Evolutionary conservation across 2,329 filamentous ascomycete genomes (phyloP).

Genomic region (Colletotrichum sublineola): DNA sequence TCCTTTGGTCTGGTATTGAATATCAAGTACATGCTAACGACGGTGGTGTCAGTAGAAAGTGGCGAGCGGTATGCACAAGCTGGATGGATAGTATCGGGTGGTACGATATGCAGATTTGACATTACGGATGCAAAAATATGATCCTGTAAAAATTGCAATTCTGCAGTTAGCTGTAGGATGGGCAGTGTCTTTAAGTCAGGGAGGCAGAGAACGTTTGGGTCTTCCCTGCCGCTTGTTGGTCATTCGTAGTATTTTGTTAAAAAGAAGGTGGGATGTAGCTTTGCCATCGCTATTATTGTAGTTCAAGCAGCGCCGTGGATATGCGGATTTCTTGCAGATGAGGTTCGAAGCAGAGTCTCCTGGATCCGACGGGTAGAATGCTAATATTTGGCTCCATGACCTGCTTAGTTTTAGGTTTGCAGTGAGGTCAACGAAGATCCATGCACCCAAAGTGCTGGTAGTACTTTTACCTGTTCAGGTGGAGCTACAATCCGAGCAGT

Average conservation of each 20-base stretch:
- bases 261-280: not conserved
- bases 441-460: too few species aligned
- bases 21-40: constrained; percentile 63
- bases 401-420: too few species aligned
- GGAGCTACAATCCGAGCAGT: too few species aligned
- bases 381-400: too few species aligned
- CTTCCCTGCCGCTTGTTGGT: not conserved
- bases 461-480: too few species aligned
- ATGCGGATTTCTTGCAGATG: not conserved
- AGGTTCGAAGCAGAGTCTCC: not conserved
- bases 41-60: constrained; percentile 63
- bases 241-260: not conserved
- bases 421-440: too few species aligned
- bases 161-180: constrained; percentile 4
- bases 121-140: constrained; percentile 11
- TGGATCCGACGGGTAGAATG: too few species aligned
- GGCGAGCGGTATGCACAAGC: constrained; percentile 49
- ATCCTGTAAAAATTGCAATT: constrained; percentile 22
- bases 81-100: not conserved
- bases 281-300: not conserved
- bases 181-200: not conserved
- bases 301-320: not conserved
- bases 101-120: not conserved
- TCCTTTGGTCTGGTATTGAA: constrained; percentile 56
- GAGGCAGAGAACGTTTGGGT: not conserved